Conservation (phyloP, 179 eudicot species). For the Pouteria campechiana region DNA sequence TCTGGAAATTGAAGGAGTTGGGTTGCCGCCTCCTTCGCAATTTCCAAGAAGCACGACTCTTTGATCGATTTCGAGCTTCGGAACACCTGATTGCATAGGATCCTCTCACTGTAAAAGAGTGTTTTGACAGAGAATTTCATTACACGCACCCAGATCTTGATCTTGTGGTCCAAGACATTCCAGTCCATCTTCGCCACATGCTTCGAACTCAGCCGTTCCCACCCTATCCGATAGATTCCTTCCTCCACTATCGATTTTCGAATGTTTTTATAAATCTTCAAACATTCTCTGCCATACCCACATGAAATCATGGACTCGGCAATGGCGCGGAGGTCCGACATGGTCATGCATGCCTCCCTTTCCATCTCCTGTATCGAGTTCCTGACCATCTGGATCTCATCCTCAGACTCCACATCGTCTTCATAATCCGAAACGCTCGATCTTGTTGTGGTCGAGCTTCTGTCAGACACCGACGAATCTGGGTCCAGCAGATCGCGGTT, state of each 20-base stretch:
- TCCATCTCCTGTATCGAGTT: slow-evolving; percentile 19
- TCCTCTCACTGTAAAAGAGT: slow-evolving; percentile 50
- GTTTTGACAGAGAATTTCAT: slow-evolving; percentile 29
- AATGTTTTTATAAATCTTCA: slow-evolving; percentile 41
- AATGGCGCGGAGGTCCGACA: slow-evolving; percentile 46
- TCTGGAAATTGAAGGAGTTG: slow-evolving; percentile 45
- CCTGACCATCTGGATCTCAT: slow-evolving; percentile 1
- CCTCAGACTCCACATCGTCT: slow-evolving; percentile 15
- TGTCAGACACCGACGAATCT: slow-evolving; percentile 35
- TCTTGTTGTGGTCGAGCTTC: slow-evolving; percentile 18
- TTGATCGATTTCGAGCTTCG: slow-evolving; percentile 30
- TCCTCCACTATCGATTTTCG: slow-evolving; percentile 43
- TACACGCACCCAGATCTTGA: slow-evolving; percentile 38
- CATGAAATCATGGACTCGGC: slow-evolving; percentile 71
- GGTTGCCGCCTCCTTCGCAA: slow-evolving; percentile 47
- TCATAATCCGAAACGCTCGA: slow-evolving; percentile 25
- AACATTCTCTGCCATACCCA: slow-evolving; percentile 61
- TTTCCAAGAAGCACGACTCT: slow-evolving; percentile 56
- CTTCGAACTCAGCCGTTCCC: slow-evolving; percentile 18
- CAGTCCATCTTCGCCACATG: slow-evolving; percentile 56
- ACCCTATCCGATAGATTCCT: slow-evolving; percentile 32
- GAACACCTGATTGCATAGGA: slow-evolving; percentile 63
- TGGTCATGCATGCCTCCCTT: slow-evolving; percentile 17
- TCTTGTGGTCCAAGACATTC: slow-evolving; percentile 30
- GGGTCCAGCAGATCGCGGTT: slow-evolving; percentile 36